Evolutionary conservation across 495 filamentous ascomycete species (phyloP).

Genomic region (Pyronema domesticum): DNA sequence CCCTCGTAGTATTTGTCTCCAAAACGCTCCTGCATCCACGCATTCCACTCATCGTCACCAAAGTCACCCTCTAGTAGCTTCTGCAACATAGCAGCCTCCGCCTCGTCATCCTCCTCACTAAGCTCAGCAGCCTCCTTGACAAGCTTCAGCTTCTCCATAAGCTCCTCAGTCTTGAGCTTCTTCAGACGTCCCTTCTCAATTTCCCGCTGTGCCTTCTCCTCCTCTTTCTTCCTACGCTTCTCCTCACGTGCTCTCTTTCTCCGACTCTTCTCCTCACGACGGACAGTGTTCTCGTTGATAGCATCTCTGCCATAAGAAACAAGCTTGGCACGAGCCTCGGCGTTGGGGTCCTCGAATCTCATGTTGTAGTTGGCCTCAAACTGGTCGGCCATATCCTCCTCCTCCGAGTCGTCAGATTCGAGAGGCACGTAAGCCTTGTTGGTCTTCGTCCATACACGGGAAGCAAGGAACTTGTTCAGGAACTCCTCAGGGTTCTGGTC

Average conservation of each 20-base stretch:
- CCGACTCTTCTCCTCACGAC: conserved; percentile 58
- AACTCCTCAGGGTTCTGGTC: conserved; percentile 83
- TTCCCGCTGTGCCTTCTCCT: conserved; percentile 55
- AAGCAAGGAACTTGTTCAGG: conserved; percentile 71
- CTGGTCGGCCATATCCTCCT: conserved; percentile 61
- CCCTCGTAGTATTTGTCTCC: conserved; percentile 76
- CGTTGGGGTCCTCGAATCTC: conserved; percentile 79
- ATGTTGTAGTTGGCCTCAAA: conserved; percentile 93
- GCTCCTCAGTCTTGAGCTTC: conserved; percentile 74
- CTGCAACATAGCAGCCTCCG: conserved; percentile 61
- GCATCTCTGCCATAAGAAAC: conserved; percentile 77
- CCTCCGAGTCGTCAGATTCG: conserved; percentile 81
- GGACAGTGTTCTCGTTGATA: conserved; percentile 58
- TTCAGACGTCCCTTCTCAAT: conserved; percentile 67
- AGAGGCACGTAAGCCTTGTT: conserved; percentile 49
- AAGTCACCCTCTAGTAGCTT: conserved; percentile 69
- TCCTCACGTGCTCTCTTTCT: conserved; percentile 60
- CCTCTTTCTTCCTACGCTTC: conserved; percentile 58
- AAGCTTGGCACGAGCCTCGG: conserved; percentile 50
- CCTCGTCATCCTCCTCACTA: conserved; percentile 41
- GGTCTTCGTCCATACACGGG: conserved; percentile 65
- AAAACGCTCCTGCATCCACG: conserved; percentile 71
- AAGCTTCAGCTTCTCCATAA: conserved; percentile 60
- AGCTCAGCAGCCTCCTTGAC: conserved; percentile 78
- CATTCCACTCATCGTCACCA: conserved; percentile 72